Conservation (phyloP, 2,329 filamentous ascomycete genomes). For the Stachybotrys echinatus region DNA sequence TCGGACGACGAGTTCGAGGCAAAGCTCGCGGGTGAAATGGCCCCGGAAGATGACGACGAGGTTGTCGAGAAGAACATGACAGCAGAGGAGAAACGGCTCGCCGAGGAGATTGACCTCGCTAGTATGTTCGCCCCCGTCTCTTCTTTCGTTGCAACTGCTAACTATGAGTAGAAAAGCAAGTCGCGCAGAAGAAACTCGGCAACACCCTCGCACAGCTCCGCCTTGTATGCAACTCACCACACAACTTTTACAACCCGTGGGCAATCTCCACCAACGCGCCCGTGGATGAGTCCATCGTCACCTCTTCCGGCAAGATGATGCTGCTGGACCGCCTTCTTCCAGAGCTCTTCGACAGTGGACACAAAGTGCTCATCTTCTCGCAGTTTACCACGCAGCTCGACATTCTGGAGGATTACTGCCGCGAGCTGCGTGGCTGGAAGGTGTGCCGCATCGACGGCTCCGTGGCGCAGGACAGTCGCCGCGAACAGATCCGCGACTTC, state of each 20-base stretch:
- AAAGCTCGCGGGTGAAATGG: constrained; percentile 62
- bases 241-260: constrained; percentile 97
- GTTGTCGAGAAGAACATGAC: constrained; percentile 24
- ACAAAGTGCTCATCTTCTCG: constrained; percentile 94
- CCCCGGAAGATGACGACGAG: constrained; percentile 30
- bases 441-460: constrained; percentile 88
- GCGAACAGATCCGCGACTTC: constrained; percentile 67
- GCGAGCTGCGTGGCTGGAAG: constrained; percentile 69
- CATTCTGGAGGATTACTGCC: constrained; percentile 80
- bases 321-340: constrained; percentile 83
- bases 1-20: constrained; percentile 83
- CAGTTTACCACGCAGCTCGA: constrained; percentile 95
- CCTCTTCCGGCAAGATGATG: constrained; percentile 91
- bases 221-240: constrained; percentile 86
- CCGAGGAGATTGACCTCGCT: constrained; percentile 67
- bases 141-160: neutral
- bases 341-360: constrained; percentile 63
- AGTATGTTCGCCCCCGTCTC: constrained; percentile 39
- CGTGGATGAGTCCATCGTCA: constrained; percentile 77
- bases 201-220: constrained; percentile 91
- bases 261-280: constrained; percentile 49
- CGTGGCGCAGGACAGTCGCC: constrained; percentile 68
- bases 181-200: constrained; percentile 85
- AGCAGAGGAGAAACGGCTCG: constrained; percentile 58
- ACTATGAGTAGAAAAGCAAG: constrained; percentile 63